Conservation (phyloP, 177 flowering plant genomes). For the Vitis hybrid region DNA sequence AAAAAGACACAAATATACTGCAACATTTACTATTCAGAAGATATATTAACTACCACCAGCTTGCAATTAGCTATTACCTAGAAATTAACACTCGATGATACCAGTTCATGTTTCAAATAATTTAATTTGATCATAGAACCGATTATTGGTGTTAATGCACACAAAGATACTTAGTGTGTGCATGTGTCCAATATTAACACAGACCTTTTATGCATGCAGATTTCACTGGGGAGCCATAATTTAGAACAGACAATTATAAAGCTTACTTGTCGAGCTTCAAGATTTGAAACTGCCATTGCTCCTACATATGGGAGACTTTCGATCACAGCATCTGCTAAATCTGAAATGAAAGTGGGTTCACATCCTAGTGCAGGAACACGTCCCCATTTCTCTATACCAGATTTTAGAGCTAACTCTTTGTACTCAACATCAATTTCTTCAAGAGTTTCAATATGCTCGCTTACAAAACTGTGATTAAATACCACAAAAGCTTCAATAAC, state of each 20-base stretch:
- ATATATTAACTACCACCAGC: too few relatives aligned
- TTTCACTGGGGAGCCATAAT: not conserved
- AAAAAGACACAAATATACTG: too few relatives aligned
- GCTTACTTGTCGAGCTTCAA: constrained; percentile 94
- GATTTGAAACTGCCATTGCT: constrained; percentile 96
- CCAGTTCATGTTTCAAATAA: too few relatives aligned
- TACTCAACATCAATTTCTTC: constrained; percentile 94
- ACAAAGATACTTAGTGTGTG: too few relatives aligned
- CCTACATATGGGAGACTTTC: constrained; percentile 98
- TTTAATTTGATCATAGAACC: too few relatives aligned
- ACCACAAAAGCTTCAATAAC: not conserved
- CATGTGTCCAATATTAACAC: too few relatives aligned
- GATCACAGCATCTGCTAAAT: constrained; percentile 97
- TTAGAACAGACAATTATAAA: not conserved
- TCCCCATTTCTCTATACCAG: constrained; percentile 86
- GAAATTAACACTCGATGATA: too few relatives aligned
- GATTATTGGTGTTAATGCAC: too few relatives aligned
- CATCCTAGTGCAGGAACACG: constrained; percentile 97
- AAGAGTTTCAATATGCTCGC: constrained; percentile 91
- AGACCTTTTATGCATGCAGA: too few relatives aligned
- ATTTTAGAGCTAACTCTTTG: constrained; percentile 77
- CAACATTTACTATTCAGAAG: too few relatives aligned
- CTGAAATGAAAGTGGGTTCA: constrained; percentile 86
- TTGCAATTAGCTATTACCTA: too few relatives aligned
- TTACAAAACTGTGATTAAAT: constrained; percentile 65